These are phyloP conservation scores for Trichoderma koningiopsis DNA, from an alignment of 2,329 filamentous ascomycete genomes.

Conservation along the genomic window DNA sequence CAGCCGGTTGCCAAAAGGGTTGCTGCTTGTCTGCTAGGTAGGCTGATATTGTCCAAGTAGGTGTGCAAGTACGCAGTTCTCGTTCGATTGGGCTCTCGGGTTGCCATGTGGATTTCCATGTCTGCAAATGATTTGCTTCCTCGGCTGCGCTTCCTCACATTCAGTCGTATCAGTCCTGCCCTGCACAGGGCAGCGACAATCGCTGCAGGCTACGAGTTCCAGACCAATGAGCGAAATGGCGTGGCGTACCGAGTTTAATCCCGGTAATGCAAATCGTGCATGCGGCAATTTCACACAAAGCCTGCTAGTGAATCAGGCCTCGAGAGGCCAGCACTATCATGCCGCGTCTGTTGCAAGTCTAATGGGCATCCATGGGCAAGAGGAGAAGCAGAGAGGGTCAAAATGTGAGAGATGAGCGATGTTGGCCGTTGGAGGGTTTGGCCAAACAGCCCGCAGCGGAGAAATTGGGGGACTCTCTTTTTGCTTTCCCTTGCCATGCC, in stretches of 20 bases:
- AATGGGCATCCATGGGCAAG: neutral
- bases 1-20: neutral
- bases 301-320: neutral
- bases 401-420: slow-evolving; percentile 26
- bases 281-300: slow-evolving; percentile 5
- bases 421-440: slow-evolving; percentile 15
- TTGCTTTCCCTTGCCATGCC: neutral
- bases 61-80: neutral
- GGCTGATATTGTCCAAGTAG: neutral
- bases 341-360: slow-evolving; percentile 8
- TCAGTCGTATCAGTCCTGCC: neutral
- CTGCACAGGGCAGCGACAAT: neutral
- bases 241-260: neutral
- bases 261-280: neutral
- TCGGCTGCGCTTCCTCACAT: neutral
- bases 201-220: neutral
- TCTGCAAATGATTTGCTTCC: neutral
- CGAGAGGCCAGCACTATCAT: neutral
- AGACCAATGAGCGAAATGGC: neutral
- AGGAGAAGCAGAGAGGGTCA: neutral
- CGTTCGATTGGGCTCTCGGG: neutral
- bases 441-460: neutral
- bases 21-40: neutral
- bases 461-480: slow-evolving; percentile 1
- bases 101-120: neutral